Evolutionary conservation across 2,329 filamentous ascomycete species (phyloP), one percentile per base, ranked within the genome.

Genomic region (Penicillium sp.): DNA sequence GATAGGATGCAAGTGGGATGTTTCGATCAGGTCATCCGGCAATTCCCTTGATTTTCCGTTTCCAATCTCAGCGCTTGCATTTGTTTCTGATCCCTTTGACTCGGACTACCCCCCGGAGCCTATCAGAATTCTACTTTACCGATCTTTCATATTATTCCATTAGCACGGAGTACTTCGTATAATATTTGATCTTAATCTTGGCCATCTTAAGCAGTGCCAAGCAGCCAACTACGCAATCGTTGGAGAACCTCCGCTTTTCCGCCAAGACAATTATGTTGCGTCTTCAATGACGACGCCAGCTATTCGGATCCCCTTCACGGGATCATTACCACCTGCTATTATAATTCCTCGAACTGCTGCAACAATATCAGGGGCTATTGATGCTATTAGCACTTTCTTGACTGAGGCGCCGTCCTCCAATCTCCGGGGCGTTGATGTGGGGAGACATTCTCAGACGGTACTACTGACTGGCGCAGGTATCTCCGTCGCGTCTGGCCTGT

Each of bases 221-320:
- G 48, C 26, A 35, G 43, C 41, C 36, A 42, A 53, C 51, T 54
- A 59, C 53, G 45, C 53, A 55, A 59, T 55, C 44, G 43, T 26
- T 47, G 55, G 43, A 57, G 43, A 53, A 22, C 42, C 14, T 42
- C 54, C 37, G 22, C 40, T 50, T 17, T 53, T 43, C 49, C 35
- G 53, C 55, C 61, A 62, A 63, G 59, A 41, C 12, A 43, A 33
- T 38, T 46, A 69, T 57, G 65, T 75, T 75, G 72, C 59, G 64
- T 66, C 61, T 60, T 73, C 66, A 70, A 88, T 89, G 85, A 82
- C 82, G 74, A 88, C 84, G 74, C 83, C 88, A 66, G 83, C 91
- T 56, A 87, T 96, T 78, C 87, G 91, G 64, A 95, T 97, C 67
- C 93, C 93, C 56, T 97, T 93, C 72, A 96, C 91, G 69, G 86